phyloP scores from a whole-genome alignment of 768 basidiomycete species.

The Lyophyllum shimeji region DNA sequence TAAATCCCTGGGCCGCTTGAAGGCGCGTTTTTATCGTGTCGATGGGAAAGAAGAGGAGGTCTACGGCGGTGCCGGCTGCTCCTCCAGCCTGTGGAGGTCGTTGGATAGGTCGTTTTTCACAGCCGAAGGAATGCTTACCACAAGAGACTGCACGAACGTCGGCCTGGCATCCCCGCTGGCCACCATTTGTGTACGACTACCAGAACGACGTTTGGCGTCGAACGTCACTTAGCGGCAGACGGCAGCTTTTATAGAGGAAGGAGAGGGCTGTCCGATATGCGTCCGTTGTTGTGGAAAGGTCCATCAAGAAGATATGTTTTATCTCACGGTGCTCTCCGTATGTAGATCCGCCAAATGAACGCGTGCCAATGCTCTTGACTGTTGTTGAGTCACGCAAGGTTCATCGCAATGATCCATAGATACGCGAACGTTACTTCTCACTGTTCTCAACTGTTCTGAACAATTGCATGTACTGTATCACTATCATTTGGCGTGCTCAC shows the following conservation, averaged over 20 bases:
- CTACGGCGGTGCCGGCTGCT: slow-evolving; percentile 85
- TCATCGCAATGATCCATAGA: too few relatives aligned
- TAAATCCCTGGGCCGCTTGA: slow-evolving; percentile 86
- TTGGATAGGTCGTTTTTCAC: neutral
- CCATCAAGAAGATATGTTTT: too few relatives aligned
- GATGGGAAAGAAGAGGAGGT: slow-evolving; percentile 94
- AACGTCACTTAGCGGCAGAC: neutral
- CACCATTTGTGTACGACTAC: neutral
- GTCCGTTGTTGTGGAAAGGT: too few relatives aligned
- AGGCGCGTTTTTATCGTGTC: slow-evolving; percentile 97
- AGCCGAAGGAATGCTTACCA: slow-evolving; percentile 18
- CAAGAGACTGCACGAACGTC: slow-evolving; percentile 29
- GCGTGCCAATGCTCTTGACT: too few relatives aligned
- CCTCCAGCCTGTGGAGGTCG: slow-evolving; percentile 44
- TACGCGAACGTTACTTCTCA: too few relatives aligned
- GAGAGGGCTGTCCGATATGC: too few relatives aligned
- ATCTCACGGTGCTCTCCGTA: too few relatives aligned
- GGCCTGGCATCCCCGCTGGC: slow-evolving; percentile 10
- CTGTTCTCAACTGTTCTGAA: too few relatives aligned
- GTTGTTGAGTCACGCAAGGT: too few relatives aligned
- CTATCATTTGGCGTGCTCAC: too few relatives aligned
- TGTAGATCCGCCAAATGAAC: too few relatives aligned
- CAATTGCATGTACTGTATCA: too few relatives aligned
- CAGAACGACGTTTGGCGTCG: neutral
- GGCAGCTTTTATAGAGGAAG: neutral